phyloP scores from a whole-genome alignment of 495 filamentous ascomycete genomes.

The Pyronema domesticum region DNA sequence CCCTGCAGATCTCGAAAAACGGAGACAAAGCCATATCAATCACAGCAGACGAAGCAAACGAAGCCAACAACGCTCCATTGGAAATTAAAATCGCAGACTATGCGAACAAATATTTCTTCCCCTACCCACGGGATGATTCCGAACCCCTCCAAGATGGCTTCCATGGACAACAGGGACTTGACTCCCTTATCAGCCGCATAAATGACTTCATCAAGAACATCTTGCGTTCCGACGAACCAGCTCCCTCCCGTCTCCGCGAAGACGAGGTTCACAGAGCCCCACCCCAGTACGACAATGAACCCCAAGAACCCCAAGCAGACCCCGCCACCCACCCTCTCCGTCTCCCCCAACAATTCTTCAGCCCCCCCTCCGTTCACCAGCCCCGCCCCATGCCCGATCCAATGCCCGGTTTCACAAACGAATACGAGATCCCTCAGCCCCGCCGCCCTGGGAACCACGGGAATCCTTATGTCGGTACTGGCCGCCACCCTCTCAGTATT shows the following conservation, averaged over 20 bases:
- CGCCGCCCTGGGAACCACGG: constrained; percentile 32
- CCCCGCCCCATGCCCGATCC: constrained; percentile 31
- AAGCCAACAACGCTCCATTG: constrained; percentile 26
- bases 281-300: constrained; percentile 12
- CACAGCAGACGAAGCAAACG: too few relatives aligned
- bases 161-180: background rate
- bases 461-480: constrained; percentile 30
- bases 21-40: too few relatives aligned
- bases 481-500: constrained; percentile 42
- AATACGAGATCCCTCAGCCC: constrained; percentile 63
- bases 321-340: constrained; percentile 31
- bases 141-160: constrained; percentile 4
- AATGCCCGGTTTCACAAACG: constrained; percentile 85
- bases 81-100: constrained; percentile 63
- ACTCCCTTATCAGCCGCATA: constrained; percentile 23
- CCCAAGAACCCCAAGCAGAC: constrained; percentile 2
- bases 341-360: constrained; percentile 11
- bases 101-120: constrained; percentile 44
- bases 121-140: constrained; percentile 27
- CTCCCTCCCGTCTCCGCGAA: constrained; percentile 2
- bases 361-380: too few relatives aligned
- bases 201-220: too few relatives aligned
- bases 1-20: too few relatives aligned
- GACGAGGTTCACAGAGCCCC: constrained; percentile 28
- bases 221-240: too few relatives aligned